Evolutionary conservation across 306 rosid genomes (phyloP), one percentile per base, ranked within the genome.

Genomic region (Casuarina glauca): DNA sequence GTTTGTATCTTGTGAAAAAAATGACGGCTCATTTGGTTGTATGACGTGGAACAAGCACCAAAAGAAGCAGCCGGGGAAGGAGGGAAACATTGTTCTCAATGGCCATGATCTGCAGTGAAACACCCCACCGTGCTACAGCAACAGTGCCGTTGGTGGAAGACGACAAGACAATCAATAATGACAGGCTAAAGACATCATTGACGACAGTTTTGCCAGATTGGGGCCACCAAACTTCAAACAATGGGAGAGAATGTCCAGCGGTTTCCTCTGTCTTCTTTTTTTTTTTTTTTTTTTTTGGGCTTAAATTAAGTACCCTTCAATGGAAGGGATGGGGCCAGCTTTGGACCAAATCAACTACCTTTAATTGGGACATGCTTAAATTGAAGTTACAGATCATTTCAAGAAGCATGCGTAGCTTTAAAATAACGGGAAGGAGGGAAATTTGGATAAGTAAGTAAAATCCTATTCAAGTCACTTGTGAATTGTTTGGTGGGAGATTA

Each of bases 101-200:
- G 69, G 26, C 11, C 26, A 52, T 50, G 5, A 63, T 35, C 74
- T 64, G 48, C 62, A 32, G 13, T 38, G 35, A 13, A 73, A 10
- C 74, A 38, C 0, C 36, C 48, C 49, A 5, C 51, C 19, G 8
- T 41, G 48, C 13, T 10, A 50, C 10, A 9, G 19, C 74, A 84
- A 84, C 74, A 61, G 41, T 74, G 69, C 80, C 76, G 71, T 79
- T 82, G 53, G 51, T 20, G 68, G 69, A 69, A 42, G 57, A 72
- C 62, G 80, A 83, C 89, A 83, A 68, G 13, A 11, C 69, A 43
- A 48, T 45, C 20, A 60, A 61, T 26, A 12, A 42, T 6, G 76
- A 5, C 75, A 79, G 80, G 7, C 76, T 76, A 52, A 73, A 44
- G 78, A 76, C 84, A 69, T 15, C 13, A 75, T 39, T 17, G 51